phyloP scores from a whole-genome alignment of 768 basidiomycete genomes.

The Boletus subparvulus region DNA sequence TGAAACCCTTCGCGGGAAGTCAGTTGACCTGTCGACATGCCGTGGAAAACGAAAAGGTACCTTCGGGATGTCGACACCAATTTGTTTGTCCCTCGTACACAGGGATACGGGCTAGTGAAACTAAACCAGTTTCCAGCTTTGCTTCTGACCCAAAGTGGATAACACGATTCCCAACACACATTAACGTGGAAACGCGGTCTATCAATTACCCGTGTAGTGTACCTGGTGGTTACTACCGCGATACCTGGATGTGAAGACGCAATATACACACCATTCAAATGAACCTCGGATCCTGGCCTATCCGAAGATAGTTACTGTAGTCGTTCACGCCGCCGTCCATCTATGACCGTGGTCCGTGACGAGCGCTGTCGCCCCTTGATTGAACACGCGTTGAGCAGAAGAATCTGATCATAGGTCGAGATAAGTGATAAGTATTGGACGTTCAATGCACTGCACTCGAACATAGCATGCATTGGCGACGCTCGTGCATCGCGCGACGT shows the following conservation, averaged over 20 bases:
- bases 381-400: not conserved
- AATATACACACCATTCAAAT: no score
- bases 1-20: conserved; percentile 12
- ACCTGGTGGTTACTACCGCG: no score
- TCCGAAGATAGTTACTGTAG: not conserved
- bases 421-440: not conserved
- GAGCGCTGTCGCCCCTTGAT: not conserved
- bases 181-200: not conserved
- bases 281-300: no score
- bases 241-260: no score
- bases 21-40: not conserved
- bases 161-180: no score
- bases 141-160: not conserved
- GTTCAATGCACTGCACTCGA: not conserved
- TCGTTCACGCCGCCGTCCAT: not conserved
- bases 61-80: not conserved
- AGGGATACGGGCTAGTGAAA: not conserved
- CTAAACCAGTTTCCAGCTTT: no score
- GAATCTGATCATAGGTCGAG: not conserved
- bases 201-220: not conserved
- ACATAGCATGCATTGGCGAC: no score
- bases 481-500: not conserved
- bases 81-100: not conserved
- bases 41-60: not conserved
- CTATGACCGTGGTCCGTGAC: not conserved